These are phyloP conservation scores for Blastobotrys malaysiensis DNA, from an alignment of 1,139 yeast genomes.

Conservation along the genomic window DNA sequence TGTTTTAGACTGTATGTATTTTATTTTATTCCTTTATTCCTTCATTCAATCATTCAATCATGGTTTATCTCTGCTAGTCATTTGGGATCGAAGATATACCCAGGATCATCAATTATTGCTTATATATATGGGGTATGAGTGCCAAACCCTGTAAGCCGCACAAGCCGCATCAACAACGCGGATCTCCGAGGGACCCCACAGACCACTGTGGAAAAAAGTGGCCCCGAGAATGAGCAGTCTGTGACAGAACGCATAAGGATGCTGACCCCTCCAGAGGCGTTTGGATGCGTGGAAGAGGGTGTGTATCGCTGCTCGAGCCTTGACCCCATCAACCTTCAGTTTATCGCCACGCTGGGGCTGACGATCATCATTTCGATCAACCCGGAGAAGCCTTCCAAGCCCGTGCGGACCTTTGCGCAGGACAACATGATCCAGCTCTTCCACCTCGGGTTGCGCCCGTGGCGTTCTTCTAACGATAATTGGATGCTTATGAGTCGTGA, in stretches of 20 bases:
- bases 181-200: neutral
- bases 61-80: too few species aligned
- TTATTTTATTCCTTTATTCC: too few species aligned
- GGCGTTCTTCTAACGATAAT: slow-evolving; percentile 30
- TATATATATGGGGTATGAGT: too few species aligned
- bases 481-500: slow-evolving; percentile 32
- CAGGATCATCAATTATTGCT: too few species aligned
- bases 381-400: slow-evolving; percentile 55
- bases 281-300: slow-evolving; percentile 56
- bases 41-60: too few species aligned
- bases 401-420: slow-evolving; percentile 43
- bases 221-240: neutral
- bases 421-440: slow-evolving; percentile 30
- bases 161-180: neutral
- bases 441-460: slow-evolving; percentile 36
- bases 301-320: slow-evolving; percentile 52
- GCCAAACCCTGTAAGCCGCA: too few species aligned
- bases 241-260: slow-evolving; percentile 24
- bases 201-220: neutral
- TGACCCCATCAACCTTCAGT: slow-evolving; percentile 70
- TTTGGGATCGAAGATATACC: too few species aligned
- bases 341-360: slow-evolving; percentile 64
- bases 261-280: slow-evolving; percentile 59
- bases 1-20: too few species aligned
- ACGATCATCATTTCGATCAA: slow-evolving; percentile 60